Evolutionary conservation across 805 yeast genomes (phyloP).

Genomic region (Wickerhamomyces canadensis): DNA sequence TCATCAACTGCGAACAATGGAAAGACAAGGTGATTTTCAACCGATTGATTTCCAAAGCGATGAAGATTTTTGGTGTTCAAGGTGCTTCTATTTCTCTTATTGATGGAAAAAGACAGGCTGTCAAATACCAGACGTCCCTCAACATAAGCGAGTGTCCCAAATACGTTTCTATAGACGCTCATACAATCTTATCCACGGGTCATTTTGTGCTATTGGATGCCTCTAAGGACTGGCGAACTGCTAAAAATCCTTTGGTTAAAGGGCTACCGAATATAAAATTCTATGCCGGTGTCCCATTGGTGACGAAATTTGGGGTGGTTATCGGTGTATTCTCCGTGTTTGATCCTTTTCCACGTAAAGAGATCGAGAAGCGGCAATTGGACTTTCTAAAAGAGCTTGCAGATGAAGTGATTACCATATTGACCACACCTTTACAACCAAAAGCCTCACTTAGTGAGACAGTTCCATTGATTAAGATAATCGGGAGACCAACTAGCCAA

Average conservation of each 20-base stretch:
- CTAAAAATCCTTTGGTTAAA: constrained; percentile 55
- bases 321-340: constrained; percentile 59
- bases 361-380: constrained; percentile 31
- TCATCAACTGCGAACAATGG: constrained; percentile 45
- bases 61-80: constrained; percentile 36
- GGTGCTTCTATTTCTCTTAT: constrained; percentile 61
- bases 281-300: constrained; percentile 61
- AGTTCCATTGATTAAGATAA: constrained; percentile 21
- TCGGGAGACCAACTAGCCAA: constrained; percentile 56
- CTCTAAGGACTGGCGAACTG: constrained; percentile 64
- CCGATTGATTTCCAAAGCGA: constrained; percentile 31
- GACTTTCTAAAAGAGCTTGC: constrained; percentile 33
- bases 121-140: constrained; percentile 45
- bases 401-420: constrained; percentile 35
- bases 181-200: constrained; percentile 54
- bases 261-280: constrained; percentile 55
- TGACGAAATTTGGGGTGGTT: constrained; percentile 32
- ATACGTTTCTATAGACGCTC: constrained; percentile 58
- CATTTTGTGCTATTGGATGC: constrained; percentile 56
- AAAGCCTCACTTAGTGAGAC: background rate
- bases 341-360: constrained; percentile 39
- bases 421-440: constrained; percentile 30
- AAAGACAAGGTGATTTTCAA: constrained; percentile 33
- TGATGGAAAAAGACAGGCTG: constrained; percentile 39
- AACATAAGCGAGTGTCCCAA: constrained; percentile 48